These are phyloP conservation scores for Leccinum subatratum DNA, from an alignment of 1,284 basidiomycete genomes.

Conservation along the genomic window DNA sequence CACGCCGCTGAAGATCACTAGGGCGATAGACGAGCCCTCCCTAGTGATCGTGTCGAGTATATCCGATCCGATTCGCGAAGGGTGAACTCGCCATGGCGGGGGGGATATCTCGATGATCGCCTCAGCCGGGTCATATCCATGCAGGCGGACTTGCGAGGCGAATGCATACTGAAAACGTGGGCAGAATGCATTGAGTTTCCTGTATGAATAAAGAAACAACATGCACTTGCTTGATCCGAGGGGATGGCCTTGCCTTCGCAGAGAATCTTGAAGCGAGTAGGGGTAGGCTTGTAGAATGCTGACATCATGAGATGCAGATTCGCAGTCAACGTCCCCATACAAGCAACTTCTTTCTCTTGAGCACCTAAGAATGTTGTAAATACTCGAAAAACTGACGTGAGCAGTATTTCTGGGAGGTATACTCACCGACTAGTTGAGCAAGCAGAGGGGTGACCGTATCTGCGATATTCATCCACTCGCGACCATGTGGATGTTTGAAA, in stretches of 20 bases:
- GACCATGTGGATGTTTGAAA: conserved; percentile 79
- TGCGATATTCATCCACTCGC: conserved; percentile 82
- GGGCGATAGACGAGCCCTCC: conserved; percentile 73
- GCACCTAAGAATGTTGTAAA: conserved; percentile 56
- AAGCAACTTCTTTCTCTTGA: conserved; percentile 82
- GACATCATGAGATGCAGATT: conserved; percentile 95
- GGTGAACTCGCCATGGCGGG: conserved; percentile 80
- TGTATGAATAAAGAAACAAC: conserved; percentile 9
- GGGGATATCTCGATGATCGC: conserved; percentile 80
- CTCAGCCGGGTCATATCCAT: conserved; percentile 72
- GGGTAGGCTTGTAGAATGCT: conserved; percentile 88
- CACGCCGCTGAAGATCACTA: conserved; percentile 86
- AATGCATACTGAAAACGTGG: conserved; percentile 77
- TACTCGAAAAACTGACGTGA: conserved; percentile 12
- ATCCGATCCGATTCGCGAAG: conserved; percentile 89
- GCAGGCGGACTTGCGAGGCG: conserved; percentile 77
- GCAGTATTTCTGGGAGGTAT: conserved; percentile 7
- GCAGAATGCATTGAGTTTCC: conserved; percentile 13
- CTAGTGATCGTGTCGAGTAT: conserved; percentile 74
- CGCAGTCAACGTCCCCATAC: conserved; percentile 89
- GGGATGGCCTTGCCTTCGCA: conserved; percentile 95
- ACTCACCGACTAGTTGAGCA: conserved; percentile 77
- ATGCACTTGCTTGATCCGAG: conserved; percentile 75
- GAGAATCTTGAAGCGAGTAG: conserved; percentile 85
- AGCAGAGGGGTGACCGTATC: conserved; percentile 72